Base-by-base conservation (phyloP, 129 eudicot species). In the Pseudognaphalium luteoalbum region DNA sequence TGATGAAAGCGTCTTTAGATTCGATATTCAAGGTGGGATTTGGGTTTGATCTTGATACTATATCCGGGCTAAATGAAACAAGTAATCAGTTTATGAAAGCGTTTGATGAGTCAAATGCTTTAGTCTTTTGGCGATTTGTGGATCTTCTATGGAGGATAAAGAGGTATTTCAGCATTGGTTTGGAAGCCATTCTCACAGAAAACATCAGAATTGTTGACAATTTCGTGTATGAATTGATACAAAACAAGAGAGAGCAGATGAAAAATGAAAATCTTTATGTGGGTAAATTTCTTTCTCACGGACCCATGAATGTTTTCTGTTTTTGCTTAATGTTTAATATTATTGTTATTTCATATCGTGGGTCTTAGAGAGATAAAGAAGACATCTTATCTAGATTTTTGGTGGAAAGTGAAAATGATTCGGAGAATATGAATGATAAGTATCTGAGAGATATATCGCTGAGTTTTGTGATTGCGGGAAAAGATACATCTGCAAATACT, bases 11-110 rank as follows among this genome's bases (percentile, higher is more conserved):
- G 21, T 76, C 92, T 68, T 76, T 92, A 41, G 97, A 92, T 72
- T 78, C 97, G 1, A 85, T 92, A 51, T 92, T 89, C 42, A 85
- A 84, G 81, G 96, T 92, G 72, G 93, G 88, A 1, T 89, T 92
- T 66, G 97, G 97, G 61, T 89, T 87, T 16, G 97, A 92, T 42
- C 90, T 92, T 3, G 77, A 92, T 72, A 83, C 89, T 2, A 73
- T 92, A 3, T 74, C 83, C 0, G 97, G 91, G 16, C 64, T 78
- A 33, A 76, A 86, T 68, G 87, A 87, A 51, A 72, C 39, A 0
- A 81, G 88, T 58, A 81, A 83, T 10, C 81, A 62, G 33, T 92
- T 92, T 50, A 83, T 82, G 82, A 84, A 87, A 66, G 96, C 96
- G 19, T 92, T 92, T 76, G 97, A 92, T 69, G 92, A 89, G 21